Conservation (phyloP, 441 rosid species). For the Pelargonium myrrhifolium region DNA sequence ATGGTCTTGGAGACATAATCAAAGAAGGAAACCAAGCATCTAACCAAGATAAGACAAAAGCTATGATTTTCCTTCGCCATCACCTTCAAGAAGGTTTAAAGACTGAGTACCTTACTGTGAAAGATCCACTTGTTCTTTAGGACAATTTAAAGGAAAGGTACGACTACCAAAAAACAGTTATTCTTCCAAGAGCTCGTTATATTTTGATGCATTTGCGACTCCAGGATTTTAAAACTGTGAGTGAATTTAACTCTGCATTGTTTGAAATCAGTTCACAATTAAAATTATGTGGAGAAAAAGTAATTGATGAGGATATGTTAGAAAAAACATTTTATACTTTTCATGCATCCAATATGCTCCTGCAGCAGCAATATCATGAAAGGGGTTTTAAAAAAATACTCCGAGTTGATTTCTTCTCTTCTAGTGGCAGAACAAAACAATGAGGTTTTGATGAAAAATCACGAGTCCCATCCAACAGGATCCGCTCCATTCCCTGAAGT, state of each 20-base stretch:
- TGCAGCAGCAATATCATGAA: not conserved
- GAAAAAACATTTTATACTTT: not conserved
- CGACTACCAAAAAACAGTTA: not conserved
- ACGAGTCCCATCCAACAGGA: not conserved
- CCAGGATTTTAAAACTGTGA: slow-evolving; percentile 5
- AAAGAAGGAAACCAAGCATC: not conserved
- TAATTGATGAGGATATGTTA: not conserved
- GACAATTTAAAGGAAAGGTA: not conserved
- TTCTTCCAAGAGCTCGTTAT: not conserved
- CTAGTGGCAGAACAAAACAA: not conserved
- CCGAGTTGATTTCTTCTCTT: not conserved
- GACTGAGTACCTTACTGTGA: not conserved
- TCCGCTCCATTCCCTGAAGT: not conserved
- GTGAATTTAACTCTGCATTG: not conserved
- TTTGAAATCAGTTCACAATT: not conserved
- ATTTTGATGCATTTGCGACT: not conserved
- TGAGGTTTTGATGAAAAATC: not conserved
- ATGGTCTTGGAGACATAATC: not conserved
- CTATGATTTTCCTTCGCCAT: slow-evolving; percentile 4
- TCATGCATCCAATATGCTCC: not conserved
- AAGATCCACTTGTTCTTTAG: slow-evolving; percentile 4
- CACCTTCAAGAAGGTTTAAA: slow-evolving; percentile 6
- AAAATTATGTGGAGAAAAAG: not conserved
- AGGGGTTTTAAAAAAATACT: not conserved
- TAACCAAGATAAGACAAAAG: not conserved